These are phyloP conservation scores for Fomitopsis schrenkii DNA, from an alignment of 1,284 basidiomycete genomes.

Conservation along the genomic window DNA sequence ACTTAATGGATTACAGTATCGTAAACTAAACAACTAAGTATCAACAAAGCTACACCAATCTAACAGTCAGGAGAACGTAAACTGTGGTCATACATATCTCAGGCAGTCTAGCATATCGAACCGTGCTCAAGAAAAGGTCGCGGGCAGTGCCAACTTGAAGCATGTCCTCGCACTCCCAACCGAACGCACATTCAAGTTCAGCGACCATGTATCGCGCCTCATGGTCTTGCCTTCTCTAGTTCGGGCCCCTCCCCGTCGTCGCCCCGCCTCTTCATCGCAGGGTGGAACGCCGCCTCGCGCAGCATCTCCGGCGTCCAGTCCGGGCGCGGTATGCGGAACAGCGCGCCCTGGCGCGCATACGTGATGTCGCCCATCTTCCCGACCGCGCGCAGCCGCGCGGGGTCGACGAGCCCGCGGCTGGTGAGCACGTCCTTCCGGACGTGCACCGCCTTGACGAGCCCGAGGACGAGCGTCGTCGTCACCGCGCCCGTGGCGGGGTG, in stretches of 20 bases:
- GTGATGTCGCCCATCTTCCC: conserved; percentile 62
- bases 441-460: conserved; percentile 61
- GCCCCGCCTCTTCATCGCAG: background rate
- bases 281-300: background rate
- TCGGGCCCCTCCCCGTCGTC: background rate
- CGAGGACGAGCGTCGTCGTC: conserved; percentile 58
- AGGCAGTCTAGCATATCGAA: no score
- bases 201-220: background rate
- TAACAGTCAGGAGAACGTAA: no score
- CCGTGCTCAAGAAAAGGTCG: no score
- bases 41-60: no score
- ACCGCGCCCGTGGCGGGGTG: conserved; percentile 35
- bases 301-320: background rate
- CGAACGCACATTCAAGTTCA: no score
- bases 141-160: no score
- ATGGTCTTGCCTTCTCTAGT: background rate
- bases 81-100: no score
- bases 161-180: no score
- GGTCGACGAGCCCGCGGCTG: conserved; percentile 48
- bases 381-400: conserved; percentile 54
- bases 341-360: conserved; percentile 51
- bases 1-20: no score
- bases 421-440: conserved; percentile 50
- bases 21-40: no score
- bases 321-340: conserved; percentile 42